These are phyloP conservation scores for Aspergillus carbonarius DNA, from an alignment of 2,329 filamentous ascomycete genomes.

Conservation along the genomic window DNA sequence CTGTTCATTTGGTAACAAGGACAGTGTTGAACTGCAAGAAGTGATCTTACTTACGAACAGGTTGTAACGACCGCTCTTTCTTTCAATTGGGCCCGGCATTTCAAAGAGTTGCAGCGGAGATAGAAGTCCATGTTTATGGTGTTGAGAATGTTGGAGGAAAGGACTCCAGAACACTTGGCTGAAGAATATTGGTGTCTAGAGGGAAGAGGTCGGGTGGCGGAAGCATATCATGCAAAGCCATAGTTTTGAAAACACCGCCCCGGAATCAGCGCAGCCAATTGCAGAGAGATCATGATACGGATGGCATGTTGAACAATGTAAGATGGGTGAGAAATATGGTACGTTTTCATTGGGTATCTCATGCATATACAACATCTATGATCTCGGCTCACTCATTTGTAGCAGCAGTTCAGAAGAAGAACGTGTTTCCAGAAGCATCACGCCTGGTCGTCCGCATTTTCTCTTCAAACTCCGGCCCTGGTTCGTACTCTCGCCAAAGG, in stretches of 20 bases:
- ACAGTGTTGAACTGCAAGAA: background rate
- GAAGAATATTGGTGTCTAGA: background rate
- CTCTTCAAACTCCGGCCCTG: conserved; percentile 70
- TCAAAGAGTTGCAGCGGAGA: conserved; percentile 76
- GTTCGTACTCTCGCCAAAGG: conserved; percentile 92
- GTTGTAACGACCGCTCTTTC: conserved; percentile 80
- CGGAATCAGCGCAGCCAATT: background rate
- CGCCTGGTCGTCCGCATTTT: conserved; percentile 70
- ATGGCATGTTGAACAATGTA: background rate
- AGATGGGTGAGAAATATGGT: background rate
- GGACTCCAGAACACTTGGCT: background rate
- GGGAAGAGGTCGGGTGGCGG: background rate
- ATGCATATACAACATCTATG: conserved; percentile 16
- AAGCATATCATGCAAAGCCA: background rate
- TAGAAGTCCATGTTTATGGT: conserved; percentile 64
- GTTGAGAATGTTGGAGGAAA: background rate
- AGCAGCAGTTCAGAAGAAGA: conserved; percentile 65
- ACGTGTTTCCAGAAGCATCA: conserved; percentile 85
- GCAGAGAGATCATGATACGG: no score
- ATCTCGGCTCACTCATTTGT: conserved; percentile 7
- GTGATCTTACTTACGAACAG: conserved; percentile 64
- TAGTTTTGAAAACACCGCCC: background rate
- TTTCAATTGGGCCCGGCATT: conserved; percentile 68
- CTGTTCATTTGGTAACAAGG: background rate
- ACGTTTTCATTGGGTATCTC: conserved; percentile 16